phyloP scores from a whole-genome alignment of 257 asterid genomes.

The Agastache rugosa region DNA sequence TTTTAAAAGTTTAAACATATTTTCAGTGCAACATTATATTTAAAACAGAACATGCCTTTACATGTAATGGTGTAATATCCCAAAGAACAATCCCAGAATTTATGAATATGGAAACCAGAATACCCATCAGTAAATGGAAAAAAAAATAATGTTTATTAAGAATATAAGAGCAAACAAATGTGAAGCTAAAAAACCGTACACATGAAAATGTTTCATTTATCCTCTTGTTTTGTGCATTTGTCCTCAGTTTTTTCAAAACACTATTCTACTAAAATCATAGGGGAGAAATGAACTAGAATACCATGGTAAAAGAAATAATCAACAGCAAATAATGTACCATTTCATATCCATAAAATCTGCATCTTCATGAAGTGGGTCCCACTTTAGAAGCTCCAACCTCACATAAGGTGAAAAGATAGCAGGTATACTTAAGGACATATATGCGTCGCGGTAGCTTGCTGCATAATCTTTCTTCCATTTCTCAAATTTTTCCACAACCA shows the following conservation, averaged over 20 bases:
- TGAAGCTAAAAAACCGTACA: not conserved
- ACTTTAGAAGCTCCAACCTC: constrained; percentile 91
- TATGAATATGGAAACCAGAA: not conserved
- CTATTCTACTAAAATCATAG: constrained; percentile 5
- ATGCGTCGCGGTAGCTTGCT: constrained; percentile 89
- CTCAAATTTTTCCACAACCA: constrained; percentile 75
- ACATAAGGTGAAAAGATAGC: constrained; percentile 92
- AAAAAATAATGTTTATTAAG: not conserved
- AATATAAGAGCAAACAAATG: not conserved
- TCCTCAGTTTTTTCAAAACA: not conserved
- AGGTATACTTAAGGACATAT: constrained; percentile 82
- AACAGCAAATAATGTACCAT: constrained; percentile 57
- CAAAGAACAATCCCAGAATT: not conserved
- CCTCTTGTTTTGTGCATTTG: not conserved
- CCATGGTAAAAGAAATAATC: constrained; percentile 8
- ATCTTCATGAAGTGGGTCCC: constrained; percentile 96
- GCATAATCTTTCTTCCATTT: constrained; percentile 83
- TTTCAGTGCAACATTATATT: not conserved
- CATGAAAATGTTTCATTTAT: constrained; percentile 14
- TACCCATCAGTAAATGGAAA: not conserved
- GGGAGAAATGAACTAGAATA: not conserved
- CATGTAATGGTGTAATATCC: not conserved
- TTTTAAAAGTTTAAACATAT: not conserved
- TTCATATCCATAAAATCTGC: constrained; percentile 85
- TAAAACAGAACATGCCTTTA: not conserved